phyloP scores from a whole-genome alignment of 2,329 filamentous ascomycete genomes.

The Periglandula ipomoeae region DNA sequence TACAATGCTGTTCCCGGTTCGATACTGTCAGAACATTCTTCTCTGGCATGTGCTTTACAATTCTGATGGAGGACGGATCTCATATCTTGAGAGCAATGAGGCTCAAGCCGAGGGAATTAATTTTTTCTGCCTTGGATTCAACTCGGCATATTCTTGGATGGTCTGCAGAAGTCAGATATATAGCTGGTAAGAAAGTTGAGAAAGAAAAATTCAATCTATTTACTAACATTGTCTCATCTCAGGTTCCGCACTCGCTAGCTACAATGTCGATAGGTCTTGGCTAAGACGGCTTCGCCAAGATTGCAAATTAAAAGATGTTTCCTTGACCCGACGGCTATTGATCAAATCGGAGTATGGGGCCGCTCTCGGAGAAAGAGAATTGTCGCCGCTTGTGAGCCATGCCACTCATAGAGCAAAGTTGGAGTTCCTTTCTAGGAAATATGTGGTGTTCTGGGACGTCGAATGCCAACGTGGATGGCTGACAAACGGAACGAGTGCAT shows the following conservation, averaged over 20 bases:
- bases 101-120: not conserved
- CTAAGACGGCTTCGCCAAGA: too few species aligned
- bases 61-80: not conserved
- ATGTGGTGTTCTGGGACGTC: constrained; percentile 18
- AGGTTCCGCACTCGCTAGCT: not conserved
- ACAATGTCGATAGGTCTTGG: too few species aligned
- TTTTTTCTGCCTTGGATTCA: not conserved
- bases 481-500: constrained; percentile 17
- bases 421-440: constrained; percentile 12
- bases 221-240: not conserved
- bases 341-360: too few species aligned
- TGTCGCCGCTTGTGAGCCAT: too few species aligned
- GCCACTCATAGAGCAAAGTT: too few species aligned
- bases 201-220: not conserved
- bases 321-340: too few species aligned
- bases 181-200: not conserved
- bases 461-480: constrained; percentile 20
- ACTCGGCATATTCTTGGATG: not conserved
- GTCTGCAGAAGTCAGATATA: not conserved
- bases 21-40: constrained; percentile 2
- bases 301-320: too few species aligned
- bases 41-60: constrained; percentile 10
- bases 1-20: constrained; percentile 6
- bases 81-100: not conserved
- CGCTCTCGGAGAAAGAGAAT: too few species aligned